Conservation (phyloP, 306 rosid genomes). For the Lablab purpureus region DNA sequence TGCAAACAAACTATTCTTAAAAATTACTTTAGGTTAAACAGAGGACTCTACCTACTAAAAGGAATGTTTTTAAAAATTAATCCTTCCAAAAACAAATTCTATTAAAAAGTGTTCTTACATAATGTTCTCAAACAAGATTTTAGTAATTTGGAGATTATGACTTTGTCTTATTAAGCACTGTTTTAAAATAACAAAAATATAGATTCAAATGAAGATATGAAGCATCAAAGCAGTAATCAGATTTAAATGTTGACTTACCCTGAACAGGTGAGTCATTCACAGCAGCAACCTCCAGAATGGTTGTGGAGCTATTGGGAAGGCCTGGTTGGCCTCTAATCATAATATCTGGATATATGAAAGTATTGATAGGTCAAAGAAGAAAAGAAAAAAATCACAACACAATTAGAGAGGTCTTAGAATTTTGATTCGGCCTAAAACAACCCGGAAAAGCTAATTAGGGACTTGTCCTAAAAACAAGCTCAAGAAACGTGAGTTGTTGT, state of each 20-base stretch:
- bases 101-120: not conserved
- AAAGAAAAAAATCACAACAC: slow-evolving; percentile 15
- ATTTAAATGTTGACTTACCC: slow-evolving; percentile 45
- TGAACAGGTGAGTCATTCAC: slow-evolving; percentile 55
- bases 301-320: slow-evolving; percentile 46
- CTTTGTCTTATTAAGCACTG: not conserved
- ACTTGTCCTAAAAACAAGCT: not conserved
- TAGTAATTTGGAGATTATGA: slow-evolving; percentile 8
- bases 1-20: not conserved
- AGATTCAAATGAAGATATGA: slow-evolving; percentile 31
- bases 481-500: too few species aligned
- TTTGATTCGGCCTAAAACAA: not conserved
- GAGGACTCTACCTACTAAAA: not conserved
- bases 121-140: not conserved
- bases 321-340: slow-evolving; percentile 23
- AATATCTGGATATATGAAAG: slow-evolving; percentile 54
- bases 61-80: not conserved
- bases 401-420: slow-evolving; percentile 10
- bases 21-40: not conserved
- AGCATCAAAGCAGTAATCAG: slow-evolving; percentile 29
- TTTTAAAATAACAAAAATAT: slow-evolving; percentile 19
- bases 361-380: slow-evolving; percentile 26
- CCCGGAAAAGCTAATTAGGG: not conserved
- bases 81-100: not conserved
- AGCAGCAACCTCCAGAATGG: slow-evolving; percentile 48